Conservation (phyloP, 2,329 filamentous ascomycete species). For the Neonectria ditissima region DNA sequence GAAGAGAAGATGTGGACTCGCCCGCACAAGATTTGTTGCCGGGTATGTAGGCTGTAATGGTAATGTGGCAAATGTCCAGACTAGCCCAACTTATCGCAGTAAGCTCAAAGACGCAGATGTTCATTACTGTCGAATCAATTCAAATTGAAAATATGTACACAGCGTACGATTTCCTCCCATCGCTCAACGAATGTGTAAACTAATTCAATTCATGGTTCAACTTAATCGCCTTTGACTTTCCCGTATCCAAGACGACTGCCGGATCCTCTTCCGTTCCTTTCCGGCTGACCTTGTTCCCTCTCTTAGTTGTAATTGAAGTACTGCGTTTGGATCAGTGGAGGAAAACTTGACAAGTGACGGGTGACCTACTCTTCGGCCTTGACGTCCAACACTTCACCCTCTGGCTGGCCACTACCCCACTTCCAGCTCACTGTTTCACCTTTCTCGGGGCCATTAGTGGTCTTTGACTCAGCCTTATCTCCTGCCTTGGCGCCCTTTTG, state of each 20-base stretch:
- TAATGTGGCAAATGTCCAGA: too few species aligned
- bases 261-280: conserved; percentile 56
- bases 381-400: conserved; percentile 59
- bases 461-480: conserved; percentile 23
- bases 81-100: too few species aligned
- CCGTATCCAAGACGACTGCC: conserved; percentile 57
- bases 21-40: too few species aligned
- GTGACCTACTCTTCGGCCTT: conserved; percentile 54
- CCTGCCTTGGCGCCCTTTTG: conserved; percentile 13
- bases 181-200: too few species aligned
- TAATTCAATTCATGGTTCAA: conserved; percentile 52
- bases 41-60: too few species aligned
- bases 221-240: conserved; percentile 58
- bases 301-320: conserved; percentile 53
- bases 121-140: too few species aligned
- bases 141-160: too few species aligned
- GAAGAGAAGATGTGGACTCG: too few species aligned
- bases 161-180: too few species aligned
- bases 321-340: conserved; percentile 14
- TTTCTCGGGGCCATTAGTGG: conserved; percentile 50
- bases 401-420: conserved; percentile 57
- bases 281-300: conserved; percentile 55
- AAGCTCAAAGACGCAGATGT: too few species aligned
- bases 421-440: conserved; percentile 61
- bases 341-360: rapidly evolving